Evolutionary conservation across 331 rosid genomes (phyloP), one percentile per base, ranked within the genome.

Genomic region (Quercus lobata): DNA sequence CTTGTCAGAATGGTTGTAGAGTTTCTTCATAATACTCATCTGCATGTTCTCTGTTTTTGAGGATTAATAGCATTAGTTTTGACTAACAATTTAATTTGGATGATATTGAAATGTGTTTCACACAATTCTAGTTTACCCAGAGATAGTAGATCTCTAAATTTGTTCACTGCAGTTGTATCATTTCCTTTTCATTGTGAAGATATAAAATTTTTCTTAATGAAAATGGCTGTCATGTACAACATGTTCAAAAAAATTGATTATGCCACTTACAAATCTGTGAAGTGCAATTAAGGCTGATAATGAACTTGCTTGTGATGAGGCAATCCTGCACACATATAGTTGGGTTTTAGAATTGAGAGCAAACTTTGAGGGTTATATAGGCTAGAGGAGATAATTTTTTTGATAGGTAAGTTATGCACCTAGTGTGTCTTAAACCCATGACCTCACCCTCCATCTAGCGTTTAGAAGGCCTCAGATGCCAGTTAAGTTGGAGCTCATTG

Each of bases 111-210:
- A 27, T 61, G 16, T 56, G 5, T 27, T 57, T 79, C 15, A 53
- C 37, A 2, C n/a, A 57, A 71, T 68, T 44, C 27, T 22, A 29
- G 56, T 32, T 72, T 2, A 49, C 60, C 66, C 41, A 11, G 29
- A 72, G 73, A 61, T 37, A 72, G 56, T 18, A n/a, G 46, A 30
- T 72, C 44, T 54, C 58, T n/a, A n/a, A 69, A 63, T 71, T 77
- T 34, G 55, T 27, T 75, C 75, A 32, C 21, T 2, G 14, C 24
- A 30, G 71, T 30, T 17, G 12, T 32, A 4, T 32, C 71, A 30
- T 30, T 29, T 65, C 15, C 71, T 17, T 65, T 30, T 18, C 44
- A 32, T 32, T 27, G 49, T 16, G 44, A 65, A 65, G 32, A 30
- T 65, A 12, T 17, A 29, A 63, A 21, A 8, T 29, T 25, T 65